Conservation (phyloP, 148 eudicot genomes). For the Fagopyrum homotropicum region DNA sequence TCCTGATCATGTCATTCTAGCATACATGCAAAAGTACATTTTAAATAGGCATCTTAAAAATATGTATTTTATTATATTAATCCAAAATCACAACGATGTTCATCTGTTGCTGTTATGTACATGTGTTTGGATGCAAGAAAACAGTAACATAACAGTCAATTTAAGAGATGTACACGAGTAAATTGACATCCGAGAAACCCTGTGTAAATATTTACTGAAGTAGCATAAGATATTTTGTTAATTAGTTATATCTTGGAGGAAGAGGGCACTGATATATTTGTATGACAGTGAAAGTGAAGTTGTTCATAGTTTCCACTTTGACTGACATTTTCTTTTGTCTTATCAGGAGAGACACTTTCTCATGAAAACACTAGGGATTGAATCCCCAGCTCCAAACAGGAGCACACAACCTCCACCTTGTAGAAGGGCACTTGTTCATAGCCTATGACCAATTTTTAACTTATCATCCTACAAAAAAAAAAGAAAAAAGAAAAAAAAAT, state of each 20-base stretch:
- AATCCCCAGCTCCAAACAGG: slow-evolving; percentile 44
- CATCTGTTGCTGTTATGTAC: background rate
- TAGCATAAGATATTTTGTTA: background rate
- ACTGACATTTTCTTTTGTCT: slow-evolving; percentile 5
- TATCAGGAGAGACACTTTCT: slow-evolving; percentile 91
- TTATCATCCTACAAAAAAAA: slow-evolving; percentile 2
- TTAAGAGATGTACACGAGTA: background rate
- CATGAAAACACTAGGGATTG: slow-evolving; percentile 78
- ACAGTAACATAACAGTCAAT: background rate
- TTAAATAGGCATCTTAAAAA: background rate
- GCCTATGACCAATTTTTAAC: slow-evolving; percentile 42
- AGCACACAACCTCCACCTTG: slow-evolving; percentile 75
- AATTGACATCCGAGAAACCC: background rate
- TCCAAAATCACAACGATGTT: background rate
- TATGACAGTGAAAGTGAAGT: background rate
- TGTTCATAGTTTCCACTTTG: background rate
- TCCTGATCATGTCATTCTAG: background rate
- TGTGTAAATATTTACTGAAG: background rate
- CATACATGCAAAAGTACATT: background rate
- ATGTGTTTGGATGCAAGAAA: background rate
- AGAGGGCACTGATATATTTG: background rate
- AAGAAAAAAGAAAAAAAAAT: background rate
- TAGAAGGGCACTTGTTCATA: slow-evolving; percentile 87
- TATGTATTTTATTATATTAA: background rate
- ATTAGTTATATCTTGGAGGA: background rate